Base-by-base conservation (phyloP, 805 yeast species). In the Myxozyma monticola region DNA sequence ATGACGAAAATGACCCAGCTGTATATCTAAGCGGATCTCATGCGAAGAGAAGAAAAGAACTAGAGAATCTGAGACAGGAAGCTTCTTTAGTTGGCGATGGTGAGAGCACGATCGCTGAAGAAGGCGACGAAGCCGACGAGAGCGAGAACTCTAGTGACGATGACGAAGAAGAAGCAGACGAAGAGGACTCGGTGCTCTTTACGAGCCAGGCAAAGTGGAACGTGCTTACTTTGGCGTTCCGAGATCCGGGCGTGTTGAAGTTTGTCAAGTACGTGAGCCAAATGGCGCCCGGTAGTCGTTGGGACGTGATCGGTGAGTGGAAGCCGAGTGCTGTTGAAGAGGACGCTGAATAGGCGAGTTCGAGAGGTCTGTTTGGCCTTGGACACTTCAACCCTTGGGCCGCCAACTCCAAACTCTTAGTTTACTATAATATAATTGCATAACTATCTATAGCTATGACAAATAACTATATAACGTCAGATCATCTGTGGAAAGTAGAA, bases 261-360 rank as follows among this genome's bases (percentile, higher is more conserved):
- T 93, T 93, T 68, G 82, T 93, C 60, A 93, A 93, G 66, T 93
- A 93, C 62, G 91, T 91, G 17, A 86, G 96, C 63, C 80, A 79
- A 67, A 80, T 80, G 55, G 96, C 98, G 4, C 81, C 82, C 52
- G 96, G 97, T 1, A 83, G 93, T 35, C 76, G 99, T 65, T 93
- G 96, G 96, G 99, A 93, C 65, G 72, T 93, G 35, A 74, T 76
- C 29, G 80, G 84, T 48, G 85, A 84, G 62, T 91, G 96, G 93
- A 26, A 42, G 37, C 44, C 46, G 2, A 46, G 47, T 24, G 17
- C 15, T 26, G 28, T 9, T 35, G 35, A 17, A 12, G 36, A 36
- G 7, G 41, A 28, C 9, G 9, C 31, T 28, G 9, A 14, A n/a
- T 21, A 43, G 34, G 25, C n/a, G n/a, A n/a, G n/a, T n/a, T n/a